Evolutionary conservation across 768 basidiomycete genomes (phyloP), one percentile per base, ranked within the genome.

Genomic region (Botryobasidium botryosum): DNA sequence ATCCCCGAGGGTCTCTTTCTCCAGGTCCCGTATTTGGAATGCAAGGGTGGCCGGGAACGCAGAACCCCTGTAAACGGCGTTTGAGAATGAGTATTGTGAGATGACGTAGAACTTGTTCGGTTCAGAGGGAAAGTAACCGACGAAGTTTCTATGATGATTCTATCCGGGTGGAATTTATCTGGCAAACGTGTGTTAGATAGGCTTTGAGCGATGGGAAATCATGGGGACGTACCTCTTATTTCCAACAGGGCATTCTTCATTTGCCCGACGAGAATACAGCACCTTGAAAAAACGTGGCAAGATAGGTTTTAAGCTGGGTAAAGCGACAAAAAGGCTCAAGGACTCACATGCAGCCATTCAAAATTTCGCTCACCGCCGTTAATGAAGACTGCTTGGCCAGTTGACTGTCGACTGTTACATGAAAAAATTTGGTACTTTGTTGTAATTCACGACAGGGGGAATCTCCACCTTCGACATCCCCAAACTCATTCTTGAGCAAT

Each of bases 91-190:
- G 35, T 37, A 32, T 26, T 27, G 21, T 7, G n/a, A 46, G 41
- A 21, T 15, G 24, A n/a, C n/a, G n/a, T n/a, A n/a, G n/a, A n/a
- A n/a, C n/a, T n/a, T n/a, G n/a, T n/a, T n/a, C 10, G 37, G 37
- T 10, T 12, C 8, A 39, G 10, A 8, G 20, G 13, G 2, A 26
- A 32, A 23, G 23, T 33, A n/a, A 65, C 76, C 44, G 57, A 88
- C 86, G 87, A 91, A 68, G 83, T 85, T 63, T 96, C 91, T 48
- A 96, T 86, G 53, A 96, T 79, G 54, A 96, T 90, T 29, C 91
- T 70, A 61, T 96, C 87, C 2, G 90, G 88, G 17, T 68, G 63
- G 61, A 71, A 88, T 50, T 76, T 83, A 29, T 91, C 85, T 87
- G 52, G 8, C n/a, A 20, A 27, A 32, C 6, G 33, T 25, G 18